Percentiles rank a stretch among this genome's conserved stretches.
Evolutionary conservation across 2,329 filamentous ascomycete species (phyloP).

Genomic region (Pseudocercospora pini-densiflorae): DNA sequence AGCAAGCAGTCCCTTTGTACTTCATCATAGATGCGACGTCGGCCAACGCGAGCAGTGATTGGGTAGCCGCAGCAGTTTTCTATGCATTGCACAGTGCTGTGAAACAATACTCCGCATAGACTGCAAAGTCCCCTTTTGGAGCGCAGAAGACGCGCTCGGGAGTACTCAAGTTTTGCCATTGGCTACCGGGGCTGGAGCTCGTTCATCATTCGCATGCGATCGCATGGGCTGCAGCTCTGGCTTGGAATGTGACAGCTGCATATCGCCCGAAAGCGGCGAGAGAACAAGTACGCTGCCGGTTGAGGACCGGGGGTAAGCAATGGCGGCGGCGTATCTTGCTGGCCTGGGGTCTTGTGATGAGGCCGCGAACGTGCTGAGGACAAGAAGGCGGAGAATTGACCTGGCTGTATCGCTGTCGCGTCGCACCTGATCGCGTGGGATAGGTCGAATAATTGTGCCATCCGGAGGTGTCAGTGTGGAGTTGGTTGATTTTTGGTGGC

Average conservation of each 20-base stretch:
- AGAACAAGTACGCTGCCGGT: background rate
- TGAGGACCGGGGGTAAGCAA: background rate
- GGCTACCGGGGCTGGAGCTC: constrained; percentile 12
- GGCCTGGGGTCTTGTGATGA: background rate
- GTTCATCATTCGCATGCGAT: constrained; percentile 10
- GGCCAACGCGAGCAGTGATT: constrained; percentile 15
- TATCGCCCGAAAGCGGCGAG: constrained; percentile 15
- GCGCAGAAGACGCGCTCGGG: constrained; percentile 15
- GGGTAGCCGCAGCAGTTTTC: constrained; percentile 5
- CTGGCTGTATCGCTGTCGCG: background rate
- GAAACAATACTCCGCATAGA: constrained; percentile 8
- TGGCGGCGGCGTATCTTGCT: background rate
- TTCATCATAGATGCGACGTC: constrained; percentile 13
- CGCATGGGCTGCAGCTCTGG: background rate
- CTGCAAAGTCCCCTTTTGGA: constrained; percentile 16
- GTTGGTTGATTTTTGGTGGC: too few species aligned
- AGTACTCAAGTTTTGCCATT: constrained; percentile 7
- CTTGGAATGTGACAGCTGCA: constrained; percentile 26
- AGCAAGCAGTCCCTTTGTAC: constrained; percentile 9
- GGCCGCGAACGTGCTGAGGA: background rate
- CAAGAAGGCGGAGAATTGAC: background rate
- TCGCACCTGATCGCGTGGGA: background rate
- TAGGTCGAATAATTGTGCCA: background rate
- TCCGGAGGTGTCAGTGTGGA: too few species aligned
- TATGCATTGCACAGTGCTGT: constrained; percentile 14